Conservation (phyloP, 2,329 filamentous ascomycete species). For the Arthrinium phaeospermum region DNA sequence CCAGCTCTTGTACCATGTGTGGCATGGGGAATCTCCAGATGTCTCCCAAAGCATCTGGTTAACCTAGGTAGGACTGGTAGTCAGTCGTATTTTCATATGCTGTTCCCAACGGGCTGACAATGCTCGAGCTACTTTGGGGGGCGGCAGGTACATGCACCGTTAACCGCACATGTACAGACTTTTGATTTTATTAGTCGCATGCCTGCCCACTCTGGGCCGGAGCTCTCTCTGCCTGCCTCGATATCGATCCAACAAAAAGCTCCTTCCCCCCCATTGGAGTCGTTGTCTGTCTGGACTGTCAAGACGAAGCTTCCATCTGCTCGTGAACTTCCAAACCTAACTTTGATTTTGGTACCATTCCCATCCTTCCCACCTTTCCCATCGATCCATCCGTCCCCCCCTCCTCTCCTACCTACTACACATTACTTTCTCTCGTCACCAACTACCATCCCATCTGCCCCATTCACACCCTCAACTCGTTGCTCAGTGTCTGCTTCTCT, state of each 20-base stretch:
- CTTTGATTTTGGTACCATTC: slow-evolving; percentile 8
- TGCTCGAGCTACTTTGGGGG: background rate
- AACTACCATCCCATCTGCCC: background rate
- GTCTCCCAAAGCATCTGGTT: background rate
- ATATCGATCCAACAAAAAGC: slow-evolving; percentile 16
- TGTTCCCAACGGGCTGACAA: background rate
- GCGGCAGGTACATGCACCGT: slow-evolving; percentile 5
- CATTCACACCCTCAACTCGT: background rate
- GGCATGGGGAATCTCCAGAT: slow-evolving; percentile 8
- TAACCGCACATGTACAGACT: background rate
- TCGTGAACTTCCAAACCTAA: slow-evolving; percentile 10
- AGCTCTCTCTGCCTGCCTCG: slow-evolving; percentile 12
- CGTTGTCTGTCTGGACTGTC: background rate
- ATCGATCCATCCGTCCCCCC: background rate
- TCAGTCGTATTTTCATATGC: background rate
- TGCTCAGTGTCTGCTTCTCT: slow-evolving; percentile 1
- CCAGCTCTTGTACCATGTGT: background rate
- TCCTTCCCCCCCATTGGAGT: slow-evolving; percentile 5
- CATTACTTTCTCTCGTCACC: slow-evolving; percentile 3
- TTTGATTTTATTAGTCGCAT: slow-evolving; percentile 14
- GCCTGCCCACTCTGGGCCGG: slow-evolving; percentile 9
- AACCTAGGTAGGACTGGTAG: background rate
- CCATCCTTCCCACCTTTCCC: slow-evolving; percentile 1
- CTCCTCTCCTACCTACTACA: slow-evolving; percentile 1
- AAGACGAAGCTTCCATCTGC: slow-evolving; percentile 12